Evolutionary conservation across 1,139 yeast genomes (phyloP).

Genomic region (Taphrina communis): DNA sequence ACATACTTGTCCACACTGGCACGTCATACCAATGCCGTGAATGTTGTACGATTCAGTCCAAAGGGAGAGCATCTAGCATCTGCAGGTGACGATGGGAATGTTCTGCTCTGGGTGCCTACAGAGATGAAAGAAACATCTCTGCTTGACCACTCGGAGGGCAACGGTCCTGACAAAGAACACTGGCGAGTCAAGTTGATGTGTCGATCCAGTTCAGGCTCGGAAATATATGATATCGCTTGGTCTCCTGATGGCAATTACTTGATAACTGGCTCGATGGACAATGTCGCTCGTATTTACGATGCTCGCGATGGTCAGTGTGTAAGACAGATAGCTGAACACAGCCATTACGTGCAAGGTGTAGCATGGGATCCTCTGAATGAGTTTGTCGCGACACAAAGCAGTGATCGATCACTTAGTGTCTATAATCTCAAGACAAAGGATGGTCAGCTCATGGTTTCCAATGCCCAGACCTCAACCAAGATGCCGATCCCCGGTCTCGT

Average conservation of each 20-base stretch:
- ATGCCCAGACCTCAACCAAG: conserved; percentile 38
- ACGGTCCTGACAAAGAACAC: conserved; percentile 66
- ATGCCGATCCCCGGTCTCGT: conserved; percentile 27
- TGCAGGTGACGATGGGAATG: conserved; percentile 93
- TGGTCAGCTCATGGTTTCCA: conserved; percentile 44
- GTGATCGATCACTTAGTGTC: conserved; percentile 80
- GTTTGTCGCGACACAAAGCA: conserved; percentile 82
- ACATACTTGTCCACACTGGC: conserved; percentile 76
- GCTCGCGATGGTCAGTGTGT: conserved; percentile 58
- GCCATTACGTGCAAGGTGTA: conserved; percentile 93
- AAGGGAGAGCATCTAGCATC: conserved; percentile 69
- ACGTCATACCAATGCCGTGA: conserved; percentile 94
- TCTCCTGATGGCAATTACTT: conserved; percentile 77
- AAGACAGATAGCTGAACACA: conserved; percentile 71
- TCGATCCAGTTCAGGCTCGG: conserved; percentile 65
- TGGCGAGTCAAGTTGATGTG: conserved; percentile 69
- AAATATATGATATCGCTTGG: conserved; percentile 90
- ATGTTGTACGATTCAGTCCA: conserved; percentile 81
- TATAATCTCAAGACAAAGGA: conserved; percentile 51
- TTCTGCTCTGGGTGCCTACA: conserved; percentile 75
- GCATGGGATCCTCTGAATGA: conserved; percentile 89
- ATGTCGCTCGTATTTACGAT: conserved; percentile 71
- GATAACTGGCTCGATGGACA: conserved; percentile 93
- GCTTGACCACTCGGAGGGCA: conserved; percentile 53
- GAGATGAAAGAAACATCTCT: conserved; percentile 51